Base-by-base conservation (phyloP, 2,329 filamentous ascomycete species). In the Cryphonectria naterciae region DNA sequence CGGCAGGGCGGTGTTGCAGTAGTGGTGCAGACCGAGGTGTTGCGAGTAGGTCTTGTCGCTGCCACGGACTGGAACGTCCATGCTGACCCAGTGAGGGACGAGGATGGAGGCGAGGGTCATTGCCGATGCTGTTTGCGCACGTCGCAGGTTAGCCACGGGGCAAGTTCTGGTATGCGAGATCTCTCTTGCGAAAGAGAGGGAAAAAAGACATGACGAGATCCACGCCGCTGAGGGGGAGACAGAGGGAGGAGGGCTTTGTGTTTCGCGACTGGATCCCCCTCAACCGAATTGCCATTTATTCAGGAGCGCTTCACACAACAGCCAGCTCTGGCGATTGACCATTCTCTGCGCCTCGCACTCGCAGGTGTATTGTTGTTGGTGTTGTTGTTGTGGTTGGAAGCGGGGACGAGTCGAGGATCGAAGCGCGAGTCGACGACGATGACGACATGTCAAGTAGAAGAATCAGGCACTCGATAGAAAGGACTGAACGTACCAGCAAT, bases 21-120 rank as follows among this genome's bases (percentile, higher is more conserved):
- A 90, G 75, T 87, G 88, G 81, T 97, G 93, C 62, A 99, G 88
- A 71, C 95, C 95, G 78, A 94, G 89, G 73, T 87, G 88, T 75
- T 89, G 87, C 74, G 83, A 83, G 74, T 86, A 83, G 49, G 79
- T 83, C 71, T 82, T 81, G 77, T 84, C 84, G 49, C 81, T 77
- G 66, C 84, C 80, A 32, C 68, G 67, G 25, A 84, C 83, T 10
- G 83, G 84, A 58, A 89, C 87, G 60, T 86, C 82, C 79, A 88
- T 94, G 68, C 86, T 85, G 66, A 94, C 83, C 93, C 93, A 96
- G 80, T 88, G 84, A 22, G 93, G 91, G 63, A 91, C 85, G 72
- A 88, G 82, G 75, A 93, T 92, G 68, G 92, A 88, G 56, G 88
- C 85, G 68, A 95, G 84, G 35, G 92, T 93, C 86, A 94, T 88